Evolutionary conservation across 257 asterid genomes (phyloP).

Genomic region (Solanum acaule): DNA sequence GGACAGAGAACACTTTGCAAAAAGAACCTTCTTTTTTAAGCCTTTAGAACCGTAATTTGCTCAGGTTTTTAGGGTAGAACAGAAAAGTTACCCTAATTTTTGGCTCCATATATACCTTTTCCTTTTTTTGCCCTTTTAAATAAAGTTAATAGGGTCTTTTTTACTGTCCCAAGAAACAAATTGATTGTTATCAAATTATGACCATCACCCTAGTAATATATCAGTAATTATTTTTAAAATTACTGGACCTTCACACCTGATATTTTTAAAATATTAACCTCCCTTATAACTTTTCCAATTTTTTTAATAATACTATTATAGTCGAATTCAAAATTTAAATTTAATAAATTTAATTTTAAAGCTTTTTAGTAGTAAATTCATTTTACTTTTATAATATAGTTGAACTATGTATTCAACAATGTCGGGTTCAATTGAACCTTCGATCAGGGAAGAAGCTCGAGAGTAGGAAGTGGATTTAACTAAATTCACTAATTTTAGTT

Average conservation of each 20-base stretch:
- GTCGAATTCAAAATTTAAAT: neutral
- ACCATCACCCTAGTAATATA: neutral
- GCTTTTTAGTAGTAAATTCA: neutral
- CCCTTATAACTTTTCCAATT: neutral
- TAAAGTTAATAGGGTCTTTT: neutral
- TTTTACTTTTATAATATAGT: neutral
- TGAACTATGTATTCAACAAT: neutral
- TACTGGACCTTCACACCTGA: neutral
- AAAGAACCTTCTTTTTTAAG: neutral
- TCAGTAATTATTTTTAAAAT: neutral
- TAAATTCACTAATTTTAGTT: no score
- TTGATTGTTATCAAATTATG: conserved; percentile 8
- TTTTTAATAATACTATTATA: neutral
- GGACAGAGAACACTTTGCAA: neutral
- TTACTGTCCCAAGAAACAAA: neutral
- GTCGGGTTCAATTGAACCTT: neutral
- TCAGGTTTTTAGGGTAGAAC: neutral
- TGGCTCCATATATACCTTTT: neutral
- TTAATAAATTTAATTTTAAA: neutral
- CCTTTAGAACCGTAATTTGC: conserved; percentile 23
- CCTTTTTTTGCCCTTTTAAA: neutral
- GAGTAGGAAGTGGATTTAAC: no score
- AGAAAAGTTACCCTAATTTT: conserved; percentile 21
- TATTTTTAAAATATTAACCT: neutral
- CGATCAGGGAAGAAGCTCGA: no score